Base-by-base conservation (phyloP, 2,329 filamentous ascomycete genomes). In the Claviceps maximensis region DNA sequence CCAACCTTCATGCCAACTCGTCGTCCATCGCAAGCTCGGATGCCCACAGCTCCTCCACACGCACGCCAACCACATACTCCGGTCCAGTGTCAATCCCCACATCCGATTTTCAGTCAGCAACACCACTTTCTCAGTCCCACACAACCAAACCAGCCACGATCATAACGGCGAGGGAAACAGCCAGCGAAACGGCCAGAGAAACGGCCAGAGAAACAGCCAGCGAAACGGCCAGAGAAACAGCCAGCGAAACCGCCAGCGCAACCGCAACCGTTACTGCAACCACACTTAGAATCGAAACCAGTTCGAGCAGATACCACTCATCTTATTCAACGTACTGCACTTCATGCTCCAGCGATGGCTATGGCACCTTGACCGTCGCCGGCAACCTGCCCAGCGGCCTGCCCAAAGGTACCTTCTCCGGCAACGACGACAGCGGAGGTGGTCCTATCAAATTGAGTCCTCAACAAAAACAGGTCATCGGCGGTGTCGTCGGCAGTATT, bases 401-500 rank as follows among this genome's bases (percentile, higher is more conserved):
- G 23, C 53, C 49, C 21, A 46, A 46, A 49, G n/a, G 10, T 10
- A 21, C 47, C 2, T 54, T 13, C 23, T 33, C 46, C 8, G 41
- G 27, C 19, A 19, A 33, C 3, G 23, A 13, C 21, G 31, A n/a
- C 46, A 13, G 41, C 8, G 46, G 27, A 7, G 58, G 60, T 5
- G 56, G 60, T 17, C 55, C 55, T 51, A 54, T 54, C 5, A 57
- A 58, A 6, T 58, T 70, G 21, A 61, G 67, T 2, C 56, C 62
- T 1, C 62, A 66, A 49, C 62, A 69, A 51, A 68, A 68, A 55
- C 65, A 67, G 53, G 62, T 82, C 29, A 77, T 79, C 8, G 79
- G 78, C 0, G 74, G 79, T 33, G 76, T 82, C 1, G 69, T 82
- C 19, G 79, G 79, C 23, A 72, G 76, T 42, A 63, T 84, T 33